phyloP scores from a whole-genome alignment of 2,329 filamentous ascomycete species.

The Penicillium hesseltinei region DNA sequence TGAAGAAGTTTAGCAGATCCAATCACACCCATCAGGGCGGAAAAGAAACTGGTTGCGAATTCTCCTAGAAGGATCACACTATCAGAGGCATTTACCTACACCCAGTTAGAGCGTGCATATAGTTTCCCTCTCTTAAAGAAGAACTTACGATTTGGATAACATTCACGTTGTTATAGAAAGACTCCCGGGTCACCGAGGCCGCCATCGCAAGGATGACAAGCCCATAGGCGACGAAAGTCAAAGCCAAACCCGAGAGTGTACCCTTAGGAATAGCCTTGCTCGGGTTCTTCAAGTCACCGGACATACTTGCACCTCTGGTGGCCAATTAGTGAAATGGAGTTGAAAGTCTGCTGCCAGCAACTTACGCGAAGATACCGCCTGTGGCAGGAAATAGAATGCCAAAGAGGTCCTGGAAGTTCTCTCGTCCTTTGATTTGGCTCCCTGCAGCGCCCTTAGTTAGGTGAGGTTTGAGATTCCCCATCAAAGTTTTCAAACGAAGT shows the following conservation, averaged over 20 bases:
- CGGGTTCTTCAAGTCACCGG: constrained; percentile 76
- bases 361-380: constrained; percentile 57
- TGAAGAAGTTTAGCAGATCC: constrained; percentile 82
- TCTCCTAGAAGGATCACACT: constrained; percentile 75
- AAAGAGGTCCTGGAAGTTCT: constrained; percentile 78
- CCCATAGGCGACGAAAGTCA: constrained; percentile 74
- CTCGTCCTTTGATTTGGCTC: constrained; percentile 60
- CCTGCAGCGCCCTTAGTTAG: constrained; percentile 63
- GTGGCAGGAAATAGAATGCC: constrained; percentile 79
- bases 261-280: constrained; percentile 81
- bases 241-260: constrained; percentile 72
- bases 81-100: constrained; percentile 69
- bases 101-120: constrained; percentile 7
- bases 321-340: constrained; percentile 51
- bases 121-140: background rate
- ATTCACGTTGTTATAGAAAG: constrained; percentile 72
- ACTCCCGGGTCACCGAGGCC: constrained; percentile 69
- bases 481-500: constrained; percentile 66
- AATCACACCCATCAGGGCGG: constrained; percentile 81
- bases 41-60: constrained; percentile 79
- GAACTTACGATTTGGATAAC: constrained; percentile 66
- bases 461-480: constrained; percentile 69
- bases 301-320: constrained; percentile 76
- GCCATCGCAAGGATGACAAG: constrained; percentile 77
- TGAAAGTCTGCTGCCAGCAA: constrained; percentile 33